Conservation (phyloP, 225 moss, liverwort and hornwort species). For the Sphagnum tenellum region DNA sequence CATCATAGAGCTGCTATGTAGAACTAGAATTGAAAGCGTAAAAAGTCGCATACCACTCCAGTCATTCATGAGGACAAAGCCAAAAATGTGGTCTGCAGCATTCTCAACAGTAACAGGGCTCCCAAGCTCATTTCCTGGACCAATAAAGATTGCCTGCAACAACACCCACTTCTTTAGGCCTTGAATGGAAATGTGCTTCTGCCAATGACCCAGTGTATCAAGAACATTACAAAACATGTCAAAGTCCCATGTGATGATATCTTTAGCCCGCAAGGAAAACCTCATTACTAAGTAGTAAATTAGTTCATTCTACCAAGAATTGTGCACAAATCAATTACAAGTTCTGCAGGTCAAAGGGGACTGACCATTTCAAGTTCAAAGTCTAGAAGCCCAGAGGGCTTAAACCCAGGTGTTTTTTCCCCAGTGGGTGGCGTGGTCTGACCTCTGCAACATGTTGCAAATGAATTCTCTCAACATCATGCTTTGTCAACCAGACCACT, state of each 20-base stretch:
- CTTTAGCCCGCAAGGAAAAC: no score
- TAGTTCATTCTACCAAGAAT: background rate
- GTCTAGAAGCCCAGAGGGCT: constrained; percentile 65
- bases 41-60: constrained; percentile 66
- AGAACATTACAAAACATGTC: no score
- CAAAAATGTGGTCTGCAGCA: constrained; percentile 82
- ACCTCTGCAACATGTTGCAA: constrained; percentile 38
- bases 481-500: background rate
- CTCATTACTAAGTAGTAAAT: background rate
- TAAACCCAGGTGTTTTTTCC: constrained; percentile 50
- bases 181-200: no score
- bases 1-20: no score
- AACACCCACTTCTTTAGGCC: background rate
- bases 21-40: no score
- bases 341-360: background rate
- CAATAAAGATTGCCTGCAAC: constrained; percentile 78
- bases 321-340: no score
- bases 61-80: constrained; percentile 93
- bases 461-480: background rate
- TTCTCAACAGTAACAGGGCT: constrained; percentile 63
- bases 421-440: constrained; percentile 71
- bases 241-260: no score
- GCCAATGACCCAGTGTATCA: no score
- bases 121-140: constrained; percentile 73
- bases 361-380: constrained; percentile 94